phyloP scores from a whole-genome alignment of 2,329 filamentous ascomycete species.

The Colletotrichum sublineola region DNA sequence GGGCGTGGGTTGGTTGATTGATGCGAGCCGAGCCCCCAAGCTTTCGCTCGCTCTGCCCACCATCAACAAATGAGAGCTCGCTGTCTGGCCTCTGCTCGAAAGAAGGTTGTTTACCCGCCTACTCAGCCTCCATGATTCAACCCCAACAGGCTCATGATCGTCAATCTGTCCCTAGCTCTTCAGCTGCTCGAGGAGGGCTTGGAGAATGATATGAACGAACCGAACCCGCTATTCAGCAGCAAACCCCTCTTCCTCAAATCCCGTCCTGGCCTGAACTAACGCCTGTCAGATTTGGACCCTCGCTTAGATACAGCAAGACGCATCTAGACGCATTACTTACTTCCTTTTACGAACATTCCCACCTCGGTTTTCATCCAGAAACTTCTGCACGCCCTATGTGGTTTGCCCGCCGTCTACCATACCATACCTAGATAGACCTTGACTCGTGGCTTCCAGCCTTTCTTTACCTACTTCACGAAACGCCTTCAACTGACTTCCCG shows the following conservation, averaged over 20 bases:
- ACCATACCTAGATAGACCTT: background rate
- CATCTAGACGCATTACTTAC: background rate
- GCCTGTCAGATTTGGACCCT: slow-evolving; percentile 10
- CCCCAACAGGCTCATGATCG: slow-evolving; percentile 25
- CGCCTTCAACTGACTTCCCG: background rate
- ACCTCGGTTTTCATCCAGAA: background rate
- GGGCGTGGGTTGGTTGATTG: slow-evolving; percentile 5
- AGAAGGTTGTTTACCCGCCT: slow-evolving; percentile 19
- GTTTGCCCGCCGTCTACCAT: no score
- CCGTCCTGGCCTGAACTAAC: background rate
- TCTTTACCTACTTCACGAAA: slow-evolving; percentile 35
- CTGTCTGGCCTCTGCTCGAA: background rate
- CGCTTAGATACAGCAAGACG: background rate
- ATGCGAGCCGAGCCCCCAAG: slow-evolving; percentile 1
- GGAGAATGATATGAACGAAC: slow-evolving; percentile 4
- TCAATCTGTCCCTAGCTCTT: slow-evolving; percentile 5
- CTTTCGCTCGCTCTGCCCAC: slow-evolving; percentile 24
- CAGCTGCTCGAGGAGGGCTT: slow-evolving; percentile 31
- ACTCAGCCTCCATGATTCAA: slow-evolving; percentile 29
- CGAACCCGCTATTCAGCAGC: background rate
- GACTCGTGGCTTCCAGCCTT: background rate
- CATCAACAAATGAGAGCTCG: slow-evolving; percentile 34
- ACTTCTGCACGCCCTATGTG: background rate
- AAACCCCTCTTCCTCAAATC: background rate
- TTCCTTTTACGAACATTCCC: background rate